A percentile compares a stretch with the other conserved stretches of the same genome.
Evolutionary conservation across 2,329 filamentous ascomycete species (phyloP).

Genomic region (Hypoxylon rubiginosum): DNA sequence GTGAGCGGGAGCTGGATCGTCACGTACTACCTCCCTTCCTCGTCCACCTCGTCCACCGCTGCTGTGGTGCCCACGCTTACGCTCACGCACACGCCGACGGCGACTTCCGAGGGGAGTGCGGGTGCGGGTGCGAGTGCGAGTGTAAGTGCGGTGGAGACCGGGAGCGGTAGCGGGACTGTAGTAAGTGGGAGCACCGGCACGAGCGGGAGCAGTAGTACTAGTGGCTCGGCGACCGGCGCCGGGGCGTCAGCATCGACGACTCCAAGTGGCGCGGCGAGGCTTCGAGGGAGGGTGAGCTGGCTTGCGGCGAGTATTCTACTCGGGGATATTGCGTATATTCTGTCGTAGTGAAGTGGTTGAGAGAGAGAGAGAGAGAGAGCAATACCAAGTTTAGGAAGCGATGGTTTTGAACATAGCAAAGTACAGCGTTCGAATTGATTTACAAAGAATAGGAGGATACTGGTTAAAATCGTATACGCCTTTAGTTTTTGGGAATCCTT

Average conservation of each 20-base stretch:
- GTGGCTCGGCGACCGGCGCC: neutral
- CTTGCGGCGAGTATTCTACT: neutral
- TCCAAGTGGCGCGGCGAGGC: neutral
- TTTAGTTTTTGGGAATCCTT: slow-evolving; percentile 16
- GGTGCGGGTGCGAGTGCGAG: too few relatives aligned
- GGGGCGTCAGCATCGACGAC: neutral
- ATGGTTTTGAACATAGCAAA: neutral
- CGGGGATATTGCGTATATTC: neutral
- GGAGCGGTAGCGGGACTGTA: neutral
- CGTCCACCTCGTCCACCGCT: too few relatives aligned
- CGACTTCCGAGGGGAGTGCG: neutral
- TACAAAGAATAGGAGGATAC: slow-evolving; percentile 38
- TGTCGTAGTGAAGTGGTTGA: neutral
- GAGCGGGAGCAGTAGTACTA: neutral
- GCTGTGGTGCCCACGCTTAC: too few relatives aligned
- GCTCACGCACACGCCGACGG: too few relatives aligned
- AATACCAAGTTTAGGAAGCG: neutral
- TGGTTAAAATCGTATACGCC: slow-evolving; percentile 46
- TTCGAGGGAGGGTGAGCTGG: neutral
- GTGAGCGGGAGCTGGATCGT: neutral
- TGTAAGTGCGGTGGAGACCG: neutral
- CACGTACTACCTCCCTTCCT: slow-evolving; percentile 19
- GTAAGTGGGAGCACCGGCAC: neutral
- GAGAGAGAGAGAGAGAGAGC: too few relatives aligned
- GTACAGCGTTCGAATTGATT: slow-evolving; percentile 27